Evolutionary conservation across 768 basidiomycete genomes (phyloP).

Genomic region (Auricularia auricula-judae): DNA sequence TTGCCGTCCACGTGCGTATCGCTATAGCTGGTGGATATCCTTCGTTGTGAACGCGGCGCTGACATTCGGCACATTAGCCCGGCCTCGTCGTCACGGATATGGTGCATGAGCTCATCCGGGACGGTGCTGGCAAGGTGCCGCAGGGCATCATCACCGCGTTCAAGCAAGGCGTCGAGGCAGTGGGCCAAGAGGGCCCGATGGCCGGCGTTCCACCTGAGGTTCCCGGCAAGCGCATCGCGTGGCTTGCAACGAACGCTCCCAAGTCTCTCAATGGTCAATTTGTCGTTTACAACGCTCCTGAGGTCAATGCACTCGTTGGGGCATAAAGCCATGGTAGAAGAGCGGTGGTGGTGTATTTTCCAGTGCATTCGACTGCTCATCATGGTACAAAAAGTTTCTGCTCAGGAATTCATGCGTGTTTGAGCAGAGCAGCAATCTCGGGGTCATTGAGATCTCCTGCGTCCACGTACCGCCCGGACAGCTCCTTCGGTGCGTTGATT

Average conservation of each 20-base stretch:
- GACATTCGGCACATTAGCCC: not conserved
- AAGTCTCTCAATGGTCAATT: constrained; percentile 62
- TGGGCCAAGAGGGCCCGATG: not conserved
- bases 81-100: not conserved
- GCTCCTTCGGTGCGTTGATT: too few species aligned
- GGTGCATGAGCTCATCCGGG: not conserved
- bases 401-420: too few species aligned
- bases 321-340: not conserved
- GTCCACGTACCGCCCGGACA: too few species aligned
- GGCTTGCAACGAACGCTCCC: constrained; percentile 55
- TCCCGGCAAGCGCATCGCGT: constrained; percentile 69
- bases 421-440: too few species aligned
- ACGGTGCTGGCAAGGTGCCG: not conserved
- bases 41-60: too few species aligned
- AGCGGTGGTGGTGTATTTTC: too few species aligned
- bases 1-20: constrained; percentile 47
- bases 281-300: constrained; percentile 67
- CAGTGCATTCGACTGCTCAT: too few species aligned
- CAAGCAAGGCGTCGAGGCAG: not conserved
- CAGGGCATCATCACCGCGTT: not conserved
- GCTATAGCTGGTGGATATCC: too few species aligned
- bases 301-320: constrained; percentile 11
- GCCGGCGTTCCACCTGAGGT: constrained; percentile 52
- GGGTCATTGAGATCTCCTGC: too few species aligned
- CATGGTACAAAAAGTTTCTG: too few species aligned